Evolutionary conservation across 23 red algal genomes (phyloP).

Genomic region (Agarophyton chilense): DNA sequence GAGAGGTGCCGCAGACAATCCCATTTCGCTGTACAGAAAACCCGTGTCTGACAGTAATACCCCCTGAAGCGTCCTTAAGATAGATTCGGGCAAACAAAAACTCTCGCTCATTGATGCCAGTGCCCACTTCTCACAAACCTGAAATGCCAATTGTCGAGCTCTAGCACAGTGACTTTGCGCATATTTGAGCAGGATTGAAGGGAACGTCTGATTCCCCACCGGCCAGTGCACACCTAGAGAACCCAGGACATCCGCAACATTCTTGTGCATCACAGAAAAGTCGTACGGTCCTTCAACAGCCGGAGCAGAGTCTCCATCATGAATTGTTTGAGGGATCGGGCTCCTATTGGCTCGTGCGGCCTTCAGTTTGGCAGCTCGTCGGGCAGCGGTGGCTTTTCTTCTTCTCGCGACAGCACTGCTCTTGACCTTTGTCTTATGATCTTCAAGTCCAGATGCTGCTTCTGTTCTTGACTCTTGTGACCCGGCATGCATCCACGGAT

Average conservation of each 20-base stretch:
- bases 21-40: constrained; percentile 68
- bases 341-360: constrained; percentile 7
- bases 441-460: constrained; percentile 44
- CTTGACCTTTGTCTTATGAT: constrained; percentile 38
- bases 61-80: constrained; percentile 4
- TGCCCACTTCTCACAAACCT: constrained; percentile 45
- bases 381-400: constrained; percentile 52
- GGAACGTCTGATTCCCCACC: neutral
- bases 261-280: constrained; percentile 63
- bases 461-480: constrained; percentile 65
- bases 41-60: constrained; percentile 5
- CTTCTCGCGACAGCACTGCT: constrained; percentile 28
- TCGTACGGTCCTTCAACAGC: constrained; percentile 71
- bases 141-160: constrained; percentile 55
- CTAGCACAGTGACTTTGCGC: constrained; percentile 31
- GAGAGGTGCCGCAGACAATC: constrained; percentile 50
- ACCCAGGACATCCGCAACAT: constrained; percentile 63
- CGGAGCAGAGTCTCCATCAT: constrained; percentile 49
- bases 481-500: constrained; percentile 47
- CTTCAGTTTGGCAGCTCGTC: constrained; percentile 61
- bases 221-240: constrained; percentile 61
- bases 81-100: constrained; percentile 36
- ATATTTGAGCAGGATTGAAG: neutral
- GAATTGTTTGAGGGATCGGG: constrained; percentile 34
- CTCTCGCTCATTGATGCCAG: neutral